These are phyloP conservation scores for Eucalyptus pauciflora DNA, from an alignment of 345 rosid genomes.

Conservation along the genomic window DNA sequence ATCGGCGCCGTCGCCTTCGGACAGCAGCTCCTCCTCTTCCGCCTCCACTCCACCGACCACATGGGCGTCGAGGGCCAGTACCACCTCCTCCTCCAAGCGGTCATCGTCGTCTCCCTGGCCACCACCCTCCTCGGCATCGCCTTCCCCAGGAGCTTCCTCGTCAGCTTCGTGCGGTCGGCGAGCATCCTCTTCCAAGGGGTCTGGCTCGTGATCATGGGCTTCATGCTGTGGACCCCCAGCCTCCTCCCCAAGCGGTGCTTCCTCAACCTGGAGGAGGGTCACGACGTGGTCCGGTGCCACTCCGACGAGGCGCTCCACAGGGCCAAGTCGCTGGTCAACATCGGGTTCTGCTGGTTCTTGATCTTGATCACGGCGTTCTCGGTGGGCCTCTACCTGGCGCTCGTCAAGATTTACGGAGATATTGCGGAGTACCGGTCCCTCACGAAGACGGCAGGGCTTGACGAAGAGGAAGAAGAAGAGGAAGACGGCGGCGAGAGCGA, in stretches of 20 bases:
- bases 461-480: background rate
- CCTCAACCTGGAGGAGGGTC: slow-evolving; percentile 55
- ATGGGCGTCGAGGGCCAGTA: slow-evolving; percentile 81
- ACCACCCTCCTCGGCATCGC: slow-evolving; percentile 59
- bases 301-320: slow-evolving; percentile 35
- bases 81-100: slow-evolving; percentile 58
- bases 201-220: slow-evolving; percentile 72
- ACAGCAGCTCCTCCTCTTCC: slow-evolving; percentile 68
- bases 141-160: slow-evolving; percentile 48
- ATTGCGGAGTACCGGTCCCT: slow-evolving; percentile 28
- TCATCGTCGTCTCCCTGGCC: slow-evolving; percentile 35
- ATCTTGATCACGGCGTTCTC: slow-evolving; percentile 25
- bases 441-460: background rate
- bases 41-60: slow-evolving; percentile 75
- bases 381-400: slow-evolving; percentile 23
- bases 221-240: slow-evolving; percentile 64
- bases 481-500: slow-evolving; percentile 15
- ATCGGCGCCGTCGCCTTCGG: slow-evolving; percentile 53
- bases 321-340: slow-evolving; percentile 71
- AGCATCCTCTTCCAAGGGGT: slow-evolving; percentile 66
- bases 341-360: slow-evolving; percentile 57
- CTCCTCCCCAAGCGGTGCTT: slow-evolving; percentile 56
- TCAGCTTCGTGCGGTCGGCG: slow-evolving; percentile 55
- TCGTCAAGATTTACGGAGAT: slow-evolving; percentile 23
- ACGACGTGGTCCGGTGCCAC: slow-evolving; percentile 53